A percentile compares a stretch with the other conserved stretches of the same genome.
Evolutionary conservation across 768 basidiomycete species (phyloP).

Genomic region (Phallus indusiatus): DNA sequence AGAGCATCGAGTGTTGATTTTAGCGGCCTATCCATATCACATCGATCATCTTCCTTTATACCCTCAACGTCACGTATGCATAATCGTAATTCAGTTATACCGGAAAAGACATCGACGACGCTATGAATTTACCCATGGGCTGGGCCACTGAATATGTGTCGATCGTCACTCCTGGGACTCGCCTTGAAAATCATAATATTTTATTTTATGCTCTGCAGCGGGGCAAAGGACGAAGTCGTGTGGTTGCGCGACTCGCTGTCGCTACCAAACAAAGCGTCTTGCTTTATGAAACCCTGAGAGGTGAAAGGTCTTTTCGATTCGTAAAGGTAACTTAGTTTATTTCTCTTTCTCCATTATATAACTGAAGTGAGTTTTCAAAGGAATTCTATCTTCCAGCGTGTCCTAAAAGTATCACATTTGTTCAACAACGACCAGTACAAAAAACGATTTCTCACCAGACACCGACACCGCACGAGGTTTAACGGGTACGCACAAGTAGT

Average conservation of each 20-base stretch:
- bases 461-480: slow-evolving; percentile 15
- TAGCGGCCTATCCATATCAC: too few species aligned
- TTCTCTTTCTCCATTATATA: neutral
- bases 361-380: slow-evolving; percentile 27
- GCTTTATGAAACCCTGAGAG: slow-evolving; percentile 73
- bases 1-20: too few species aligned
- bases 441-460: slow-evolving; percentile 30
- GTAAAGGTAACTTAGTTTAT: slow-evolving; percentile 51
- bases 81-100: slow-evolving; percentile 19
- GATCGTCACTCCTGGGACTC: slow-evolving; percentile 58
- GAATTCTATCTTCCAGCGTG: slow-evolving; percentile 76
- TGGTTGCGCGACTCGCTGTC: slow-evolving; percentile 53
- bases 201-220: slow-evolving; percentile 62
- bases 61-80: neutral
- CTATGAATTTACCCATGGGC: slow-evolving; percentile 58
- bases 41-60: too few species aligned
- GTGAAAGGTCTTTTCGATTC: slow-evolving; percentile 74
- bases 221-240: slow-evolving; percentile 39
- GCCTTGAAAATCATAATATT: slow-evolving; percentile 48
- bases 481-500: too few species aligned
- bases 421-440: slow-evolving; percentile 48
- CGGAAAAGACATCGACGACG: slow-evolving; percentile 59
- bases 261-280: slow-evolving; percentile 66
- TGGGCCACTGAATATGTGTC: slow-evolving; percentile 88
- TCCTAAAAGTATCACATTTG: slow-evolving; percentile 58